These are phyloP conservation scores for Globisporangium barbulae DNA, from an alignment of 352 stramenopile genomes.

Conservation along the genomic window DNA sequence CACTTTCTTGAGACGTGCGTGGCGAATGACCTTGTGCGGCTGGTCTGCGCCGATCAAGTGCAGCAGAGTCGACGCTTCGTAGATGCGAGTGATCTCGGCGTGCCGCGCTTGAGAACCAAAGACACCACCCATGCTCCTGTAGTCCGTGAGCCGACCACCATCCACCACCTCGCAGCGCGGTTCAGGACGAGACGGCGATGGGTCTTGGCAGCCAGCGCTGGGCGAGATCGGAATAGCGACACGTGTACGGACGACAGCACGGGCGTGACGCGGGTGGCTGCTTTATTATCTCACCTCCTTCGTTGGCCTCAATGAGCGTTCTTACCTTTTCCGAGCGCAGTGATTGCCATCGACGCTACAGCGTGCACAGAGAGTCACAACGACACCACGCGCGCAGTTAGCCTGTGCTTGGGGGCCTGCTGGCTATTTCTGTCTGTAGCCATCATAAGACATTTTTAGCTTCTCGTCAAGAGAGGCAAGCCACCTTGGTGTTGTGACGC, in stretches of 20 bases:
- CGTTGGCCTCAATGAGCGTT: neutral
- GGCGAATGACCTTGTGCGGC: slow-evolving; percentile 40
- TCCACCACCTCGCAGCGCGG: slow-evolving; percentile 11
- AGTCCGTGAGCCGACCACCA: slow-evolving; percentile 7
- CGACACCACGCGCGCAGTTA: neutral
- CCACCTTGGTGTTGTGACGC: too few relatives aligned
- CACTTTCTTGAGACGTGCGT: slow-evolving; percentile 43
- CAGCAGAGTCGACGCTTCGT: slow-evolving; percentile 57
- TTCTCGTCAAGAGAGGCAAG: neutral
- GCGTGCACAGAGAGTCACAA: neutral
- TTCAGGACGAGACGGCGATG: neutral
- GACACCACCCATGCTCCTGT: slow-evolving; percentile 45
- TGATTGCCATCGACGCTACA: neutral
- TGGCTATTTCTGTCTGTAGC: neutral
- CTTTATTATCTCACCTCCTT: neutral
- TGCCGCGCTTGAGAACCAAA: slow-evolving; percentile 37
- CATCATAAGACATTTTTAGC: neutral
- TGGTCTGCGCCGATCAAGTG: slow-evolving; percentile 55
- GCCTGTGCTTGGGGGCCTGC: neutral
- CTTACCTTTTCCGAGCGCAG: slow-evolving; percentile 1
- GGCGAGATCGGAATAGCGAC: neutral
- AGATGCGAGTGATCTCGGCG: slow-evolving; percentile 43
- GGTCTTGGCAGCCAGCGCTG: neutral
- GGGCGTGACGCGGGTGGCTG: neutral
- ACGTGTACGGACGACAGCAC: neutral